Percentiles rank a stretch among this genome's conserved stretches.
Evolutionary conservation across 495 filamentous ascomycete species (phyloP).

Genomic region (Lophium mytilinum): DNA sequence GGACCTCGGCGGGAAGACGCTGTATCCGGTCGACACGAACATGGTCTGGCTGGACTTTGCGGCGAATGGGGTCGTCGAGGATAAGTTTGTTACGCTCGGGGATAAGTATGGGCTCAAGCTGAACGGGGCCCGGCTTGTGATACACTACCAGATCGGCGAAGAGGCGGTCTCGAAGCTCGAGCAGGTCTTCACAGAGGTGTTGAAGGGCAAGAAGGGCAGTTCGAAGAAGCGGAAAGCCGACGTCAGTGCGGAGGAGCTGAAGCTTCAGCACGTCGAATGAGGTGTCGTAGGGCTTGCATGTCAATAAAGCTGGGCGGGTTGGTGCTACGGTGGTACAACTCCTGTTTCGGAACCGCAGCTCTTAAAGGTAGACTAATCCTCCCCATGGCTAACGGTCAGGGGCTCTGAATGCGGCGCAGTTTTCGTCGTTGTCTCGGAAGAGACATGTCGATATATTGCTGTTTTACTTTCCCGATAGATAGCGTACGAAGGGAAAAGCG

Average conservation of each 20-base stretch:
- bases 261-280: background rate
- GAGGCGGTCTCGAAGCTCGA: constrained; percentile 44
- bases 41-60: constrained; percentile 89
- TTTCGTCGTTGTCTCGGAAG: too few relatives aligned
- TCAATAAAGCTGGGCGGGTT: too few relatives aligned
- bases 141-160: constrained; percentile 57
- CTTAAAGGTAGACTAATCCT: too few relatives aligned
- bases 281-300: background rate
- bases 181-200: constrained; percentile 25
- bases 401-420: too few relatives aligned
- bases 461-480: too few relatives aligned
- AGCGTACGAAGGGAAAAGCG: too few relatives aligned
- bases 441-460: too few relatives aligned
- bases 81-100: constrained; percentile 42
- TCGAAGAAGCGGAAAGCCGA: constrained; percentile 1
- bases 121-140: constrained; percentile 47
- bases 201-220: constrained; percentile 13
- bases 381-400: too few relatives aligned
- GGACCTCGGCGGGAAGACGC: constrained; percentile 50
- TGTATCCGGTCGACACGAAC: constrained; percentile 71
- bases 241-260: background rate
- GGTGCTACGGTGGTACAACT: too few relatives aligned
- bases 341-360: too few relatives aligned
- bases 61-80: constrained; percentile 34
- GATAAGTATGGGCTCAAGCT: constrained; percentile 48